Base-by-base conservation (phyloP, 768 basidiomycete genomes). In the Auriscalpium vulgare region DNA sequence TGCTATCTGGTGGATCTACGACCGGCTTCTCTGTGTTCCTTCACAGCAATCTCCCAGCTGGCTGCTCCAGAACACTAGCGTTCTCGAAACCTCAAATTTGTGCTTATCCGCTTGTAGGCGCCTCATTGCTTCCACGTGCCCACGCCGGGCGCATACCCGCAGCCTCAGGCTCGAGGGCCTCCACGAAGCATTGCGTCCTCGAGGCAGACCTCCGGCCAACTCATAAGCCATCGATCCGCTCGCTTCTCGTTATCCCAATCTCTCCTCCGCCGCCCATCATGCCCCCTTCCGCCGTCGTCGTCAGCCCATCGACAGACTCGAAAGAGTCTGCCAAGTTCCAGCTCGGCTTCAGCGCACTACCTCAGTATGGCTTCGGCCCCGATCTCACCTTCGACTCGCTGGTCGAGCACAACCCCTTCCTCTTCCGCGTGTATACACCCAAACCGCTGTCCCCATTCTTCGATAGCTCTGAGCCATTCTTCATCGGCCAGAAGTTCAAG, bases 351-450 rank as follows among this genome's bases (percentile, higher is more conserved):
- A 64, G 56, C 50, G 64, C 59, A 38, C 75, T 88, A 49, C 87
- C 88, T 53, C 88, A 88, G 68, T 84, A 85, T 63, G 87, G 88
- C 52, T 89, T 88, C 66, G 79, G 82, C 45, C 65, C 78, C 45
- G 80, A 85, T 60, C 70, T 78, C 66, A 74, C 81, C 45, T 90
- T 90, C 65, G 77, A 80, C 52, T 72, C 70, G 37, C 78, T 91
- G 46, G 69, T 84, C 60, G 71, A 77, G 53, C 73, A 77, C 53
- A 90, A 89, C 66, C 82, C 79, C 37, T 89, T 88, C 70, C 77
- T 91, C 63, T 91, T 87, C 74, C 86, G 88, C 45, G 81, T 91
- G 13, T 84, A 90, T 66, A 88, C 87, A 37, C 88, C 88, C 34
- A 87, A 82, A 65, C 75, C 78, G 55, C 75, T 71, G 45, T 78